Evolutionary conservation across 495 filamentous ascomycete species (phyloP), one percentile per base, ranked within the genome.

Genomic region (Penicillium dipodomyicola): DNA sequence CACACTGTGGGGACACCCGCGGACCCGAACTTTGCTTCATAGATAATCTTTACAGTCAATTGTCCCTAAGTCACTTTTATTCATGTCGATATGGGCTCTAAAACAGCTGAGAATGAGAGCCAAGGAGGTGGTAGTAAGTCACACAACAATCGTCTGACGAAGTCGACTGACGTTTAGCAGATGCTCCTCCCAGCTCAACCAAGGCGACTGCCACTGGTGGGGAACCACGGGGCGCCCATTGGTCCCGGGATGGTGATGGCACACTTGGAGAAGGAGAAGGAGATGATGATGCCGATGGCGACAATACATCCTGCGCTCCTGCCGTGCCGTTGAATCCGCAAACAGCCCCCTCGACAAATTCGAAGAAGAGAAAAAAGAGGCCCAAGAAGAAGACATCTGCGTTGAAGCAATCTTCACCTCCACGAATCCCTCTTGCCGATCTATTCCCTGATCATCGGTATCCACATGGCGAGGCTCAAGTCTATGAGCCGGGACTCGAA

Each of bases 231-330:
- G 73, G 73, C 10, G 55, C 49, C 37, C 67, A 74, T 58, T 49
- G 69, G 41, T 59, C 74, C 44, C 68, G 67, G 32, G 75, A 75
- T 42, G 72, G 77, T n/a, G 78, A 79, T 63, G 64, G 67, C 9
- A 54, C 52, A 30, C 39, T 71, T 48, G 73, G 67, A 45, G 72
- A 75, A 47, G 72, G 72, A 49, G 80, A 78, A 37, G 79, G 74
- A 25, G 84, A 82, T 22, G 83, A 84, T 52, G 85, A 82, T 39
- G 81, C 78, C 44, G 79, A 83, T 35, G 80, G 79, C 30, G 65
- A 62, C 41, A 65, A 58, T 40, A 63, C 60, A 45, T 20, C 58
- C 58, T 9, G 57, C 33, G 30, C 52, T 60, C 54, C 48, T 61
- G 41, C 59, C 64, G 12, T 51, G 40, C 52, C 66, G 64, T 54